Evolutionary conservation across 345 rosid genomes (phyloP), one percentile per base, ranked within the genome.

Genomic region (Moricandia arvensis): DNA sequence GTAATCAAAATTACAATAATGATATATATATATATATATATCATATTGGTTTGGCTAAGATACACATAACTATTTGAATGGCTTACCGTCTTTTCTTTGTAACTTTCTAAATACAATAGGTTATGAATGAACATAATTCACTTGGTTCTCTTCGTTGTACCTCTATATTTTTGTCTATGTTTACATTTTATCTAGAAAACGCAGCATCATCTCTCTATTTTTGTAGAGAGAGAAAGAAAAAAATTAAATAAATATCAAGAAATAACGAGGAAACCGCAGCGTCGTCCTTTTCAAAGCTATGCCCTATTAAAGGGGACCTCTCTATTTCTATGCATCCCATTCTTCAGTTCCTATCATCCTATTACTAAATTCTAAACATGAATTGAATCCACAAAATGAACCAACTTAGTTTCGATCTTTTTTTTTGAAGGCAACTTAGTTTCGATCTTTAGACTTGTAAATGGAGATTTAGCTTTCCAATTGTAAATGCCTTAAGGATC

Each of bases 241-340:
- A 51, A 57, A 53, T 0, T 21, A 21, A 77, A 64, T 33, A 77
- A 70, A 43, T 64, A 27, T 33, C 61, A 64, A 70, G 60, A 71
- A 77, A 71, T 71, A 57, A 64, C 75, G 67, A 71, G 71, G 75
- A 77, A 71, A 47, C 74, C 29, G 38, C 26, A 45, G 72, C 75
- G 54, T 77, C 72, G 76, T 77, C 76, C 80, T 77, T 77, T 71
- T 77, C 72, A 65, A 77, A 33, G 80, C 76, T 71, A 71, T 77
- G 75, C 66, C 76, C 67, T 77, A 47, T 21, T 21, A 49, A 24
- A 45, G 75, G 80, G 80, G 80, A 71, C 80, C 80, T 77, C 72
- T 77, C 80, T 77, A 77, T 61, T 59, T 37, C 57, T 38, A 37
- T 24, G 6, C 27, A 62, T 63, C 45, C 26, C 45, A 69, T 65